A percentile compares a stretch with the other conserved stretches of the same genome.
Evolutionary conservation across 139 green algal genomes (phyloP).

Genomic region (Volvox africanus): DNA sequence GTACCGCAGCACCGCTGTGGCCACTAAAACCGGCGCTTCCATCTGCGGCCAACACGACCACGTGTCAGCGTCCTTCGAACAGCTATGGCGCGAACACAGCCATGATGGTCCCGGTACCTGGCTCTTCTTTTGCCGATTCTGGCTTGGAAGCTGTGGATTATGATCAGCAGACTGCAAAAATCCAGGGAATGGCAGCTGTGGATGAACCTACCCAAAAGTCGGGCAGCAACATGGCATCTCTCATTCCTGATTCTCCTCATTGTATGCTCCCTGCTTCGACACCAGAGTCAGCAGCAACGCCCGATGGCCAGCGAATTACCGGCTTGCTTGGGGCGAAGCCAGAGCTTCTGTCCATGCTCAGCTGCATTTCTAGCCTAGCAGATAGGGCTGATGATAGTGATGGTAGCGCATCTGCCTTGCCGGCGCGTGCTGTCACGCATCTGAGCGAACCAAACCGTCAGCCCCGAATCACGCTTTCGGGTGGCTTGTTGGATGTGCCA

Average conservation of each 20-base stretch:
- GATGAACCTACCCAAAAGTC: no score
- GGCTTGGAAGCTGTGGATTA: no score
- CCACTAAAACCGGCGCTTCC: neutral
- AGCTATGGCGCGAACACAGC: no score
- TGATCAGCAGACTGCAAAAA: no score
- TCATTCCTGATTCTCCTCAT: no score
- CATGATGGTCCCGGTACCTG: no score
- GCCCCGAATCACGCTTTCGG: conserved; percentile 32
- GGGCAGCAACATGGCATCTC: no score
- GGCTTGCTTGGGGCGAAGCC: neutral
- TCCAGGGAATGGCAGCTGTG: no score
- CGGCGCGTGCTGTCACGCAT: neutral
- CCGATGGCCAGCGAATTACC: neutral
- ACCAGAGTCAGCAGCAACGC: neutral
- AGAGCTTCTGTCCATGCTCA: neutral
- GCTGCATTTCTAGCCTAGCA: neutral
- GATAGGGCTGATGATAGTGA: neutral
- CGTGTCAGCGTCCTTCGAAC: neutral
- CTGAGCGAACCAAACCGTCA: neutral
- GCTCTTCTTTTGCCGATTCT: no score
- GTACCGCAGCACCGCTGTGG: neutral
- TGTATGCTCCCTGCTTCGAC: neutral
- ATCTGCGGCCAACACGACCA: neutral
- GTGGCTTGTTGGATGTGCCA: conserved; percentile 12
- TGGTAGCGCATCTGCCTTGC: neutral